These are phyloP conservation scores for Solanum ossicruentum DNA, from an alignment of 257 asterid species.

Conservation along the genomic window DNA sequence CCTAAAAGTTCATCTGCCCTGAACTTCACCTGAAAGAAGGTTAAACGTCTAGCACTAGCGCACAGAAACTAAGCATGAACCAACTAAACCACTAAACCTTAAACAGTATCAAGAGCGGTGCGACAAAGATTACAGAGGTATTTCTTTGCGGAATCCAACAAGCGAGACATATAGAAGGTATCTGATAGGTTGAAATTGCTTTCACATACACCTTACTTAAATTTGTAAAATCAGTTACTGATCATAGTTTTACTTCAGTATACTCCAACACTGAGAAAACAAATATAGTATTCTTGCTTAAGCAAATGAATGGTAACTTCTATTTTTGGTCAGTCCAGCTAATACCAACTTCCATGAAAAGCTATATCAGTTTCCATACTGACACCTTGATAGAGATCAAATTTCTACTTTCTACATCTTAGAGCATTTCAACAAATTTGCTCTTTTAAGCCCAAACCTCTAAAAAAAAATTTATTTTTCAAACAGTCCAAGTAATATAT, in stretches of 20 bases:
- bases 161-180: not conserved
- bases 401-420: not conserved
- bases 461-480: not conserved
- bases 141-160: not conserved
- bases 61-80: not conserved
- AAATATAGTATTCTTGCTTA: not conserved
- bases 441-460: not conserved
- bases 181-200: not conserved
- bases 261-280: not conserved
- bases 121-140: not conserved
- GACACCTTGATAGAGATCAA: not conserved
- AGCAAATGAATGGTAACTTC: not conserved
- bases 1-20: not conserved
- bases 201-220: not conserved
- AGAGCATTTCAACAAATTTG: not conserved
- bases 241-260: not conserved
- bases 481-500: not conserved
- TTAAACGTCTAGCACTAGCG: not conserved
- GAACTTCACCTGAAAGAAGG: not conserved
- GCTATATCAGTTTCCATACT: not conserved
- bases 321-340: not conserved
- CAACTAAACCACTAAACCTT: not conserved
- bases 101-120: not conserved
- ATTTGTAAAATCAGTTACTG: not conserved
- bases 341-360: not conserved